These are phyloP conservation scores for Epichloe typhina DNA, from an alignment of 2,329 filamentous ascomycete genomes.

Conservation along the genomic window DNA sequence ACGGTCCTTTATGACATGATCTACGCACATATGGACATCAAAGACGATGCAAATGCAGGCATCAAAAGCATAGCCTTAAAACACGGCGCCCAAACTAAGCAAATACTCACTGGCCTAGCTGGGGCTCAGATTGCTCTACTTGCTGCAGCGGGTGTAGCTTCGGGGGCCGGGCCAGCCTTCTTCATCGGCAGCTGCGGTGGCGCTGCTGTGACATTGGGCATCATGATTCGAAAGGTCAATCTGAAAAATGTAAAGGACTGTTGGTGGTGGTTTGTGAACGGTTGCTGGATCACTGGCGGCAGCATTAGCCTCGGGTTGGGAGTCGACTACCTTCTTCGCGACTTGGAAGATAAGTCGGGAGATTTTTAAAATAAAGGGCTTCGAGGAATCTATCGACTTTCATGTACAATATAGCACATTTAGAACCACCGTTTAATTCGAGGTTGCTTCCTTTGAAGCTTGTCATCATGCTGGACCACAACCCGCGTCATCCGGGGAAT, in stretches of 20 bases:
- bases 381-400: too few relatives aligned
- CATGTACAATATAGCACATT: neutral
- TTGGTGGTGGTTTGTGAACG: constrained; percentile 68
- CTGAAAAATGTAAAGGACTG: constrained; percentile 55
- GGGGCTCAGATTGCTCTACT: constrained; percentile 56
- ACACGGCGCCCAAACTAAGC: constrained; percentile 65
- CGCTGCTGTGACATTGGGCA: constrained; percentile 42
- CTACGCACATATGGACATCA: constrained; percentile 85
- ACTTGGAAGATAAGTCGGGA: constrained; percentile 18
- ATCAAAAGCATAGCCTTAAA: constrained; percentile 81
- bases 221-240: constrained; percentile 56
- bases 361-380: neutral
- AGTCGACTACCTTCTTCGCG: constrained; percentile 44
- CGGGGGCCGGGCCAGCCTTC: constrained; percentile 55
- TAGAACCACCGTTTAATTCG: neutral
- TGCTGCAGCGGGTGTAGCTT: constrained; percentile 52
- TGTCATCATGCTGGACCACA: too few relatives aligned
- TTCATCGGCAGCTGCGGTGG: constrained; percentile 56
- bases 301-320: constrained; percentile 45
- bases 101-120: constrained; percentile 58
- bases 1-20: constrained; percentile 87
- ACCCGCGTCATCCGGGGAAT: too few relatives aligned
- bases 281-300: constrained; percentile 55
- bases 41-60: constrained; percentile 71
- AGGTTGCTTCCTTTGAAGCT: neutral